phyloP scores from a whole-genome alignment of 2,329 filamentous ascomycete genomes.

The Trichophyton schoenleinii region DNA sequence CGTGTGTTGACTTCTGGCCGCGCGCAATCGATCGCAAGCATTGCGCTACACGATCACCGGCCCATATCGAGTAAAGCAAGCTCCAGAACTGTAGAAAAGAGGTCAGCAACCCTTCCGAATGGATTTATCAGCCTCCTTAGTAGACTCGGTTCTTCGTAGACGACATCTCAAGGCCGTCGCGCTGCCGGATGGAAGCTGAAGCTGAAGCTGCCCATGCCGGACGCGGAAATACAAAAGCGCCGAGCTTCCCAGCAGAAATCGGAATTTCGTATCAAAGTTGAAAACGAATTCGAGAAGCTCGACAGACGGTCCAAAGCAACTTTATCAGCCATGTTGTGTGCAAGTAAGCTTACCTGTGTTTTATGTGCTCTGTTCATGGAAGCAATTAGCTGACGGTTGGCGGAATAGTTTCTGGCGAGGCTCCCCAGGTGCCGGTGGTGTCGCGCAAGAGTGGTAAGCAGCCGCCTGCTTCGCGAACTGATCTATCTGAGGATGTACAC shows the following conservation, averaged over 20 bases:
- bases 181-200: neutral
- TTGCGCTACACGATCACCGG: neutral
- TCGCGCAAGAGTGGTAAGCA: conserved; percentile 81
- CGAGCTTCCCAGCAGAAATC: conserved; percentile 3
- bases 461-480: conserved; percentile 13
- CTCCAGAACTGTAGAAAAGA: neutral
- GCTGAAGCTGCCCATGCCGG: neutral
- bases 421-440: conserved; percentile 85
- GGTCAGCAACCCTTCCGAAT: neutral
- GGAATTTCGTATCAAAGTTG: neutral
- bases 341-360: conserved; percentile 42
- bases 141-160: too few relatives aligned
- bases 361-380: neutral
- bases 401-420: conserved; percentile 76
- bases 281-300: neutral
- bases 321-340: conserved; percentile 43
- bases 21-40: neutral
- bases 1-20: neutral
- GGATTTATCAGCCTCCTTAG: neutral
- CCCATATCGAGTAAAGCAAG: neutral
- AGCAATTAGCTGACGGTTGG: conserved; percentile 1
- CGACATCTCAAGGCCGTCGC: too few relatives aligned
- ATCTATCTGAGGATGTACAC: conserved; percentile 11
- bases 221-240: conserved; percentile 7
- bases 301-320: neutral